These are phyloP conservation scores for Phytophthora agathidicida DNA, from an alignment of 352 stramenopile genomes.

Conservation along the genomic window DNA sequence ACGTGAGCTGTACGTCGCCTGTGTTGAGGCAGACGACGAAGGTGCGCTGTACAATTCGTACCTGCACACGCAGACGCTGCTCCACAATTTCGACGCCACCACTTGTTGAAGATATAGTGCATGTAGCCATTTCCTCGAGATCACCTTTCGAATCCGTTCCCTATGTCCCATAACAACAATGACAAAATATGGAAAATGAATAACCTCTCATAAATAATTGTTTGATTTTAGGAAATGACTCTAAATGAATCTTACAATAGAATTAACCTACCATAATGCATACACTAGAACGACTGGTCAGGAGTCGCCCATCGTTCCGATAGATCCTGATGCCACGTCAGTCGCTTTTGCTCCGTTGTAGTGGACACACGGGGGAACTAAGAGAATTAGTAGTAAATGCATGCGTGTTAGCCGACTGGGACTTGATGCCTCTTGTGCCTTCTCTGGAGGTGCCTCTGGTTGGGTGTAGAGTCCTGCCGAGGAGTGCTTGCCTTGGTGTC, in stretches of 20 bases:
- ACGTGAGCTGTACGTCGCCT: slow-evolving; percentile 45
- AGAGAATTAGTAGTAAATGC: not conserved
- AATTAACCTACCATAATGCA: too few relatives aligned
- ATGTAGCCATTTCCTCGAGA: slow-evolving; percentile 23
- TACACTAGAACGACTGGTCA: slow-evolving; percentile 18
- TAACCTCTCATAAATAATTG: not conserved
- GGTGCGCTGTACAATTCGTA: slow-evolving; percentile 42
- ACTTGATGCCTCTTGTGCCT: slow-evolving; percentile 26
- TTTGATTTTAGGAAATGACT: not conserved
- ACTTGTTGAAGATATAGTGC: slow-evolving; percentile 9
- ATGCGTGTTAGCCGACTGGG: slow-evolving; percentile 15
- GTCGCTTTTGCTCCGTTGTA: slow-evolving; percentile 11
- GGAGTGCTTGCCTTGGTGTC: slow-evolving; percentile 6
- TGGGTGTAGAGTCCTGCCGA: slow-evolving; percentile 35
- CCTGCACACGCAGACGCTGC: slow-evolving; percentile 40
- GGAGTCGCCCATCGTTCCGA: not conserved
- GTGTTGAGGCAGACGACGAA: slow-evolving; percentile 48
- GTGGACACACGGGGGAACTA: not conserved
- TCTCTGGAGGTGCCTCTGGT: slow-evolving; percentile 16
- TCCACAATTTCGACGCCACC: slow-evolving; percentile 19
- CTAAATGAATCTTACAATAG: not conserved
- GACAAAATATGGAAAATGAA: not conserved
- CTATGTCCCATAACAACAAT: not conserved
- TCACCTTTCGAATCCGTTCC: slow-evolving; percentile 22
- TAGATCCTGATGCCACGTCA: not conserved